Conservation (phyloP, 345 rosid genomes). For the Linum usitatissimum region DNA sequence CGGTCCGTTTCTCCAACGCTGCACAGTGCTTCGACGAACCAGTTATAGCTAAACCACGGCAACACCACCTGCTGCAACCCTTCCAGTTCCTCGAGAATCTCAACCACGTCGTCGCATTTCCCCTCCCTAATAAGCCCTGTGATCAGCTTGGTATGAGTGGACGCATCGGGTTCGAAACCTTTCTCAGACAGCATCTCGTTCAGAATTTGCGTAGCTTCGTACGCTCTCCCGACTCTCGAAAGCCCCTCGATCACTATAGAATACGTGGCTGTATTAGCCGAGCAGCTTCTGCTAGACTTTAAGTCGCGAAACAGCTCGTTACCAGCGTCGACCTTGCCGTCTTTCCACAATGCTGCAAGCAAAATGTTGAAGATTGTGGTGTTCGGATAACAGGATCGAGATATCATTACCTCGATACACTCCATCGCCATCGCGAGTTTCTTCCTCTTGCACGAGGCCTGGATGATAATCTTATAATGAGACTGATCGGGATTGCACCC, state of each 20-base stretch:
- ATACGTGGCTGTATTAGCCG: conserved; percentile 68
- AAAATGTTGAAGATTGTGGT: conserved; percentile 82
- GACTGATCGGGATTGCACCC: conserved; percentile 59
- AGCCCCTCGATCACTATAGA: conserved; percentile 78
- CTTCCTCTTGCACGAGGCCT: conserved; percentile 78
- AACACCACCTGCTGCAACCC: conserved; percentile 45
- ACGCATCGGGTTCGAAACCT: conserved; percentile 67
- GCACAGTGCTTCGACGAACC: conserved; percentile 65
- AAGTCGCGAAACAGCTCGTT: conserved; percentile 76
- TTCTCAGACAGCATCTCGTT: conserved; percentile 56
- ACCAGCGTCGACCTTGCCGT: conserved; percentile 74
- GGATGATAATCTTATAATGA: conserved; percentile 75
- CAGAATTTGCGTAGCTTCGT: conserved; percentile 53
- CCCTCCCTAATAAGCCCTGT: conserved; percentile 80
- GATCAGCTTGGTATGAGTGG: conserved; percentile 67
- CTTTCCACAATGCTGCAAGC: conserved; percentile 74
- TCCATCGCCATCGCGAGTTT: conserved; percentile 73
- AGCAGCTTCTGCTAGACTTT: conserved; percentile 42
- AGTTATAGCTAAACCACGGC: conserved; percentile 47
- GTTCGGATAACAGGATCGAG: conserved; percentile 82
- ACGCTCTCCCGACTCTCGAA: conserved; percentile 62
- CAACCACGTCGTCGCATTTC: conserved; percentile 62
- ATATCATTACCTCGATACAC: conserved; percentile 70
- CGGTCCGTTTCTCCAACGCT: conserved; percentile 55
- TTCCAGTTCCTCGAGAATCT: conserved; percentile 64